A percentile compares a stretch with the other conserved stretches of the same genome.
Evolutionary conservation across 495 filamentous ascomycete genomes (phyloP).

Genomic region (Jackrogersella multiformis): DNA sequence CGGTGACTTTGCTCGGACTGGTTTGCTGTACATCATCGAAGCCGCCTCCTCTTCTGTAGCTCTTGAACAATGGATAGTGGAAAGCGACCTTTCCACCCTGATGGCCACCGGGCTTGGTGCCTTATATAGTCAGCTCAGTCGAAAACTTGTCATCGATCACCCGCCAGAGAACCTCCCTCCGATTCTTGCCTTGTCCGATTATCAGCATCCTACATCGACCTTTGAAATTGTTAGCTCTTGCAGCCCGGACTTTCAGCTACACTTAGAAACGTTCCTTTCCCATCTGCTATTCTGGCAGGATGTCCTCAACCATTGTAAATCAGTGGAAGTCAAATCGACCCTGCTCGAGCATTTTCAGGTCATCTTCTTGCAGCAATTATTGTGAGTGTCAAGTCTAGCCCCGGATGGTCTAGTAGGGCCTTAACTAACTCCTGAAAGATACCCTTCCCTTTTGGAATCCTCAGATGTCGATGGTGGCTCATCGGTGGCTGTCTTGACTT

Average conservation of each 20-base stretch:
- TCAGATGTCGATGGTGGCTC: conserved; percentile 97
- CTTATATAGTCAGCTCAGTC: conserved; percentile 94
- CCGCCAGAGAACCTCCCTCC: conserved; percentile 74
- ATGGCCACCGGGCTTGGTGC: conserved; percentile 97
- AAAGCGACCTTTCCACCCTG: conserved; percentile 93
- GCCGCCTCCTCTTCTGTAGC: conserved; percentile 81
- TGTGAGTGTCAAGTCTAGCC: conserved; percentile 65
- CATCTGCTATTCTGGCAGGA: conserved; percentile 98
- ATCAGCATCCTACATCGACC: conserved; percentile 67
- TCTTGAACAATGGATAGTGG: conserved; percentile 94
- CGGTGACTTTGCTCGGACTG: conserved; percentile 97
- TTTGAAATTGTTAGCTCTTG: conserved; percentile 75
- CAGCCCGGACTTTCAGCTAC: conserved; percentile 73
- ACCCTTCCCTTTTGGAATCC: conserved; percentile 93
- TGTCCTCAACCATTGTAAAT: conserved; percentile 92
- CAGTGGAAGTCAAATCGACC: conserved; percentile 88
- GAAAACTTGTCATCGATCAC: conserved; percentile 71
- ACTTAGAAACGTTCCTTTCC: conserved; percentile 92
- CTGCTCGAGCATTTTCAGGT: conserved; percentile 97
- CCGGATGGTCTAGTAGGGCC: background rate
- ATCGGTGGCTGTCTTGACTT: conserved; percentile 93
- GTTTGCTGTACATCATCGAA: conserved; percentile 94
- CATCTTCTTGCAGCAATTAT: conserved; percentile 91
- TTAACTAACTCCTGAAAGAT: conserved; percentile 65
- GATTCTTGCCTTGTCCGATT: conserved; percentile 87